Conservation (phyloP, 257 asterid genomes). For the Nemophila menziesii region DNA sequence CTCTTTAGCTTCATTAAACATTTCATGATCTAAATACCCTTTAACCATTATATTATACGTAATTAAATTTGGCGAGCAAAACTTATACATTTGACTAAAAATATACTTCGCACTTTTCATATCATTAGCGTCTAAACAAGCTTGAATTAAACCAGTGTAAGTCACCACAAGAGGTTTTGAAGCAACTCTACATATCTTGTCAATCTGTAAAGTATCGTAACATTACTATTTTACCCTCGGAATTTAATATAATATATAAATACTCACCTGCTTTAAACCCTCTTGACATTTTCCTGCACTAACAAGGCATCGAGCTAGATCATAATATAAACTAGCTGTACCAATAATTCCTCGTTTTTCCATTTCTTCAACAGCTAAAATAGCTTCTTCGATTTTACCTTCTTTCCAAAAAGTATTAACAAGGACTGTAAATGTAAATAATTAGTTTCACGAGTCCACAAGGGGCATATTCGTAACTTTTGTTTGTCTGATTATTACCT, state of each 20-base stretch:
- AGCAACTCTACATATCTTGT: constrained; percentile 87
- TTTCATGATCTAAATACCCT: constrained; percentile 58
- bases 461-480: background rate
- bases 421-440: constrained; percentile 42
- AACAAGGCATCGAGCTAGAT: constrained; percentile 94
- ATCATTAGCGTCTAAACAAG: constrained; percentile 59
- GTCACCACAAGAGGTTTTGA: constrained; percentile 87
- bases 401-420: constrained; percentile 75
- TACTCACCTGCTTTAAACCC: constrained; percentile 64
- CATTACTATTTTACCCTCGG: background rate
- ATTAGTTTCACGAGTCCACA: too few species aligned
- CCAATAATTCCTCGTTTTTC: constrained; percentile 90
- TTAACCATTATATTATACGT: constrained; percentile 76
- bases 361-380: constrained; percentile 69
- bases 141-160: constrained; percentile 92
- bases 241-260: constrained; percentile 3
- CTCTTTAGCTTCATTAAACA: constrained; percentile 57
- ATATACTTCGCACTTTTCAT: constrained; percentile 43
- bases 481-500: constrained; percentile 31
- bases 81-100: constrained; percentile 67
- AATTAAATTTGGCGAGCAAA: constrained; percentile 71
- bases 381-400: constrained; percentile 67
- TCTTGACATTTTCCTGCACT: constrained; percentile 81
- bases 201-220: constrained; percentile 34
- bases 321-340: constrained; percentile 77